Evolutionary conservation across 805 yeast species (phyloP).

Genomic region (Blastobotrys parvus): DNA sequence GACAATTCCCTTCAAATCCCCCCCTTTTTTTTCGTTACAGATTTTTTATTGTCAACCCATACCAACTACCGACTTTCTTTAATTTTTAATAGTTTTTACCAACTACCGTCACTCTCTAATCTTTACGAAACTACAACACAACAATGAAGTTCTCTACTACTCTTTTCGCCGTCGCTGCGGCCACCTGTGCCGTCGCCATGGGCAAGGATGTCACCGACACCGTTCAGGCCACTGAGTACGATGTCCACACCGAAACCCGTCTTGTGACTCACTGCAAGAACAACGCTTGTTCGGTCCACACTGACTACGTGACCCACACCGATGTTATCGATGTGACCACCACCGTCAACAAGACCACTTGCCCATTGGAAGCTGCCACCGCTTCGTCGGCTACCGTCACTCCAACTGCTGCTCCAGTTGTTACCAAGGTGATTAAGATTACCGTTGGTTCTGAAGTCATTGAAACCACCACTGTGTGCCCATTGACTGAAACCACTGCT

Average conservation of each 20-base stretch:
- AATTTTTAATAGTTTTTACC: neutral
- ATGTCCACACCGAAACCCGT: slow-evolving; percentile 1
- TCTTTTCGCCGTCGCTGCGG: slow-evolving; percentile 1
- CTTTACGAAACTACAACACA: neutral
- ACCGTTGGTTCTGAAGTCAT: slow-evolving; percentile 10
- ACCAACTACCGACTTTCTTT: too few species aligned
- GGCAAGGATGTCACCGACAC: neutral
- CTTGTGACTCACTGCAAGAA: slow-evolving; percentile 3
- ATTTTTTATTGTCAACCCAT: neutral
- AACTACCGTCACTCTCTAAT: slow-evolving; percentile 3
- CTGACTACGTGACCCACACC: slow-evolving; percentile 6
- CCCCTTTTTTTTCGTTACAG: neutral
- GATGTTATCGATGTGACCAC: slow-evolving; percentile 6
- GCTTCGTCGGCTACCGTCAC: slow-evolving; percentile 2
- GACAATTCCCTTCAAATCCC: neutral
- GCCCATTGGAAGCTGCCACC: slow-evolving; percentile 11
- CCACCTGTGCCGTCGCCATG: neutral
- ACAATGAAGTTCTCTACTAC: slow-evolving; percentile 2
- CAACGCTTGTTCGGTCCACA: neutral
- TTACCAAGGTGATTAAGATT: slow-evolving; percentile 8
- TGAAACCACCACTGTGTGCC: slow-evolving; percentile 5
- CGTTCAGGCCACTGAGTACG: slow-evolving; percentile 1
- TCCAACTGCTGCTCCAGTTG: slow-evolving; percentile 4
- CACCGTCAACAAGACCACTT: slow-evolving; percentile 10
- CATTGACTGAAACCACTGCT: slow-evolving; percentile 3